Percentiles rank a stretch among this genome's conserved stretches.
Evolutionary conservation across 768 basidiomycete species (phyloP).

Genomic region (Tricholoma flavovirens): DNA sequence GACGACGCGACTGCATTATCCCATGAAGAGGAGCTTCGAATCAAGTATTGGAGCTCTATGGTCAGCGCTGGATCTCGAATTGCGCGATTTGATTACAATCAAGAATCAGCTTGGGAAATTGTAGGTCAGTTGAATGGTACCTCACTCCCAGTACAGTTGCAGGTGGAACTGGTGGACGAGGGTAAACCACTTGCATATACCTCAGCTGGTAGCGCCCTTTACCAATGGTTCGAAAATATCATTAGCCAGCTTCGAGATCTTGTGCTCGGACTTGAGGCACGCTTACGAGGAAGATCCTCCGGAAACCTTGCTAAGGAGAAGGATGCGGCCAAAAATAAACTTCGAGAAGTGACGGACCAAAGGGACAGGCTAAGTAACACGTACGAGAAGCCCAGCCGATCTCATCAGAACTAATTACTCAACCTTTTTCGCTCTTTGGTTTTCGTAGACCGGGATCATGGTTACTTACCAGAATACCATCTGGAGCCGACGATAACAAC

Average conservation of each 20-base stretch:
- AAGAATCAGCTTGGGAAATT: neutral
- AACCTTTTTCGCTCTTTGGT: neutral
- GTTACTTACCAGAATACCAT: neutral
- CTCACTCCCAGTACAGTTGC: neutral
- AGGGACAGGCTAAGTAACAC: neutral
- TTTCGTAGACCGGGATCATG: neutral
- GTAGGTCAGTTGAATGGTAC: neutral
- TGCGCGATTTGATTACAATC: neutral
- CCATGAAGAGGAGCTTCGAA: neutral
- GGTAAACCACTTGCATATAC: neutral
- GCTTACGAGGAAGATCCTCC: neutral
- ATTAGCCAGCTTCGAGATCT: slow-evolving; percentile 1
- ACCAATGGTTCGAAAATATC: neutral
- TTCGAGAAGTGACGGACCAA: neutral
- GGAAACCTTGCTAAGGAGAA: neutral
- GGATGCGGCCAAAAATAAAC: neutral
- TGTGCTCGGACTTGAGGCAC: neutral
- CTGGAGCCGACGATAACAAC: neutral
- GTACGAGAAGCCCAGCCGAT: neutral
- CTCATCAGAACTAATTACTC: neutral
- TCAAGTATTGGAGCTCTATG: slow-evolving; percentile 1
- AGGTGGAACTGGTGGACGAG: slow-evolving; percentile 1
- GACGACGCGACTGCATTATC: neutral
- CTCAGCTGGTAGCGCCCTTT: neutral
- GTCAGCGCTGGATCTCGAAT: neutral